A percentile compares a stretch with the other conserved stretches of the same genome.
These are phyloP conservation scores for Entelexis sorbosivorans DNA, from an alignment of 1,139 yeast species.

Conservation along the genomic window DNA sequence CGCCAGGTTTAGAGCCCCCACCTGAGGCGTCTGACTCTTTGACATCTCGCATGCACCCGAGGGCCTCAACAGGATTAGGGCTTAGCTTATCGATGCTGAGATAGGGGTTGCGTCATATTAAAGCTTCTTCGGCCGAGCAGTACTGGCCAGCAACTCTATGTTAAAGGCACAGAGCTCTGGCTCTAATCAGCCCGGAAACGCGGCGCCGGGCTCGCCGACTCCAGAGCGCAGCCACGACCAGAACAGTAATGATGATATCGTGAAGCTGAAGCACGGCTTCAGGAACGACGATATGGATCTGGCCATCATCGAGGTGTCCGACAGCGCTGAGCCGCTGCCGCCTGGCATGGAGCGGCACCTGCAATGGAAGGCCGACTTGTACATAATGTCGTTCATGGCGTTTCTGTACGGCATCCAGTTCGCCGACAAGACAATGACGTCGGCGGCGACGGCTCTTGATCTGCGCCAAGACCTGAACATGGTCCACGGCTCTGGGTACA, in stretches of 20 bases:
- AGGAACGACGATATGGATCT: background rate
- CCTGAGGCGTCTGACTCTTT: no score
- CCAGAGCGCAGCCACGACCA: background rate
- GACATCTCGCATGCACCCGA: background rate
- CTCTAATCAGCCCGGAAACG: no score
- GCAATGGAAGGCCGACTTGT: slow-evolving; percentile 45
- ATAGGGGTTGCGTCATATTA: background rate
- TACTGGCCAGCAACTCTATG: no score
- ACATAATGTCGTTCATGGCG: slow-evolving; percentile 46
- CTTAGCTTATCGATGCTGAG: background rate
- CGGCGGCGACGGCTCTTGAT: slow-evolving; percentile 42
- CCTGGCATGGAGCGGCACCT: slow-evolving; percentile 24
- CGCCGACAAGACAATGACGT: slow-evolving; percentile 52
- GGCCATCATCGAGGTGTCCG: background rate
- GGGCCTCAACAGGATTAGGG: background rate
- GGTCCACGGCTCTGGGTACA: slow-evolving; percentile 34
- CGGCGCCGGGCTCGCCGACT: background rate
- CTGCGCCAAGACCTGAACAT: slow-evolving; percentile 35
- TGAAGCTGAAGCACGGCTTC: background rate
- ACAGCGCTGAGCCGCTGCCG: background rate
- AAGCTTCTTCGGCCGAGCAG: background rate
- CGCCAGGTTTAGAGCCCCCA: no score
- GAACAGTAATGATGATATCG: background rate
- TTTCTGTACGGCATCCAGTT: slow-evolving; percentile 47
- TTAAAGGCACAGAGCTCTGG: no score